Conservation (phyloP, 2,329 filamentous ascomycete genomes). For the Helicocarpus griseus region DNA sequence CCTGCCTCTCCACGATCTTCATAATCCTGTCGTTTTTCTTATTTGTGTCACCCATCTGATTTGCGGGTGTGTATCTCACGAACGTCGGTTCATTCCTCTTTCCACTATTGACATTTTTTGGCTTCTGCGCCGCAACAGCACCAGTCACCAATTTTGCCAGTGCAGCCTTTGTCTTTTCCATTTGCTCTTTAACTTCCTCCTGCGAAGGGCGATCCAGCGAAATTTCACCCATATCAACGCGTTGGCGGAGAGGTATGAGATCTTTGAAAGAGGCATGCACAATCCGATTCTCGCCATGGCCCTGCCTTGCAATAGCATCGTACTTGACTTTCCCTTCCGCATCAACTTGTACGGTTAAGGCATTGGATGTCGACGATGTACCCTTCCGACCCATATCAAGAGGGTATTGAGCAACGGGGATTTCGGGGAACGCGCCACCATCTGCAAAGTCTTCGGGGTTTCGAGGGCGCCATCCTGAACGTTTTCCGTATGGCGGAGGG, state of each 20-base stretch:
- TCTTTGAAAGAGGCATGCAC: conserved; percentile 96
- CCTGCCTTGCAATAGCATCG: conserved; percentile 84
- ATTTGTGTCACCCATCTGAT: conserved; percentile 83
- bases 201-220: conserved; percentile 74
- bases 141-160: conserved; percentile 72
- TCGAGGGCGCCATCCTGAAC: conserved; percentile 83
- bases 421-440: conserved; percentile 90
- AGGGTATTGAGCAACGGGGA: conserved; percentile 88
- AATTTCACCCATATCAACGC: conserved; percentile 85
- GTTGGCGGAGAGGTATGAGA: conserved; percentile 83
- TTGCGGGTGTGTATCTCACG: conserved; percentile 88
- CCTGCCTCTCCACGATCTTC: conserved; percentile 92
- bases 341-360: conserved; percentile 85
- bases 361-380: conserved; percentile 60
- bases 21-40: conserved; percentile 92
- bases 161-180: conserved; percentile 80
- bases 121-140: conserved; percentile 84
- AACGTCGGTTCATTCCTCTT: conserved; percentile 78
- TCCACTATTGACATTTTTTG: conserved; percentile 85
- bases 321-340: conserved; percentile 90
- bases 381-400: conserved; percentile 85
- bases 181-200: conserved; percentile 73
- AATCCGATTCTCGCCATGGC: conserved; percentile 72
- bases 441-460: conserved; percentile 87
- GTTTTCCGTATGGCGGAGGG: conserved; percentile 78